Evolutionary conservation across 2,329 filamentous ascomycete species (phyloP), one percentile per base, ranked within the genome.

Genomic region (Venturiaceae sp.): DNA sequence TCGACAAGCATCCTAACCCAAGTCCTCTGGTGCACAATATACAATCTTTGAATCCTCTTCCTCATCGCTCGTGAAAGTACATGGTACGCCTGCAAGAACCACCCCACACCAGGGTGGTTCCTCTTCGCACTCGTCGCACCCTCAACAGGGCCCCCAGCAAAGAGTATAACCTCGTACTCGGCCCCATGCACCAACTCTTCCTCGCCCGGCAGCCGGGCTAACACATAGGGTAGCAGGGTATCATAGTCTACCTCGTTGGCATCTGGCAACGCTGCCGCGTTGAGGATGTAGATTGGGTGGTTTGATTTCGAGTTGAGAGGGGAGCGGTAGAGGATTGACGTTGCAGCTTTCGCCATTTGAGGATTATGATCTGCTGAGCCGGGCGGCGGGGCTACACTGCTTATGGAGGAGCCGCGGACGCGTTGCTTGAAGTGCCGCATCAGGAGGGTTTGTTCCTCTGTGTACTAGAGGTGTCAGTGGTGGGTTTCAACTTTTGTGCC

Each of bases 31-130:
- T 82, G 80, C 57, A 82, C 80, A 64, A 83, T 79, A 67, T 80
- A 82, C 44, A 83, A 70, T 64, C 74, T 77, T 65, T 80, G 76
- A 59, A 83, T 71, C 60, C 78, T 72, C 71, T 82, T 83, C 60
- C 79, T 73, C 66, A 79, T 77, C 4, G 79, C 79, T 60, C 80
- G 69, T 34, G 76, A 76, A 55, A 82, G 72, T 61, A 81, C 72
- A 64, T 81, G 77, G 67, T 83, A 83, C 16, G 79, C 79, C 63
- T 82, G 79, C 55, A 82, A 68, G 62, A 80, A 81, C 80, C 80
- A 83, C 39, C 77, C 77, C 73, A 77, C 79, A 28, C 77, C 76
- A 1, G 80, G 79, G 47, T 74, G 65, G 55, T 71, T 72, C 67
- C 77, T 80, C 67, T 75, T 80, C 44, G 69, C 65, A 26, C 60